A percentile compares a stretch with the other conserved stretches of the same genome.
Evolutionary conservation across 345 rosid genomes (phyloP).

Genomic region (Cardamine resedifolia): DNA sequence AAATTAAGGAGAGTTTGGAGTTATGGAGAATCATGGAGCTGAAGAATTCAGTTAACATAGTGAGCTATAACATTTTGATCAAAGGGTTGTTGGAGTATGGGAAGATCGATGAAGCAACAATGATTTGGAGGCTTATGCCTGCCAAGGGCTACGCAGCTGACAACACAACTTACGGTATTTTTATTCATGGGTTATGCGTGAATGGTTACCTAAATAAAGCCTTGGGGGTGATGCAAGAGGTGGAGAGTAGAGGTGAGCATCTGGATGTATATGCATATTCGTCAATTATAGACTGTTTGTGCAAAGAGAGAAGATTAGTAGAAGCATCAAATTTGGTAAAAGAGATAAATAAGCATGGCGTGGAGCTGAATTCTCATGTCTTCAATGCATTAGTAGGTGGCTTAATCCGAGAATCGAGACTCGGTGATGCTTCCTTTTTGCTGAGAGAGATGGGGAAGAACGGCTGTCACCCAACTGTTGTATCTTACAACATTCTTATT

Average conservation of each 20-base stretch:
- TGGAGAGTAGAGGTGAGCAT: conserved; percentile 45
- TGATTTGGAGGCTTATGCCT: conserved; percentile 59
- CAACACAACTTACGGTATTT: conserved; percentile 59
- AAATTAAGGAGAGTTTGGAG: conserved; percentile 62
- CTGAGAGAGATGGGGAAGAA: conserved; percentile 56
- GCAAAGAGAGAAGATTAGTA: conserved; percentile 67
- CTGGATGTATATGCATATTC: conserved; percentile 69
- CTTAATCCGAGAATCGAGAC: conserved; percentile 59
- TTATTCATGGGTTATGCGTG: conserved; percentile 77
- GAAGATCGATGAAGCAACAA: conserved; percentile 64
- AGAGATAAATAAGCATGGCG: conserved; percentile 49
- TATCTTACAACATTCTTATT: conserved; percentile 70
- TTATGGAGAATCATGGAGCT: conserved; percentile 77
- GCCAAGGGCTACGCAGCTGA: conserved; percentile 54
- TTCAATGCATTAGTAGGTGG: conserved; percentile 69
- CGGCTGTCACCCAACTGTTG: conserved; percentile 54
- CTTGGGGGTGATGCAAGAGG: conserved; percentile 54
- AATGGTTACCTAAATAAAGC: conserved; percentile 78
- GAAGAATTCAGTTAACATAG: conserved; percentile 52
- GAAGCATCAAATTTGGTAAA: conserved; percentile 58
- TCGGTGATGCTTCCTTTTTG: conserved; percentile 56
- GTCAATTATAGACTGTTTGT: conserved; percentile 68
- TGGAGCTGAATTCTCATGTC: conserved; percentile 53
- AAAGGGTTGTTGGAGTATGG: conserved; percentile 66
- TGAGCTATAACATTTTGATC: conserved; percentile 73